phyloP scores from a whole-genome alignment of 2,329 filamentous ascomycete species.

The Amylocarpus encephaloides region DNA sequence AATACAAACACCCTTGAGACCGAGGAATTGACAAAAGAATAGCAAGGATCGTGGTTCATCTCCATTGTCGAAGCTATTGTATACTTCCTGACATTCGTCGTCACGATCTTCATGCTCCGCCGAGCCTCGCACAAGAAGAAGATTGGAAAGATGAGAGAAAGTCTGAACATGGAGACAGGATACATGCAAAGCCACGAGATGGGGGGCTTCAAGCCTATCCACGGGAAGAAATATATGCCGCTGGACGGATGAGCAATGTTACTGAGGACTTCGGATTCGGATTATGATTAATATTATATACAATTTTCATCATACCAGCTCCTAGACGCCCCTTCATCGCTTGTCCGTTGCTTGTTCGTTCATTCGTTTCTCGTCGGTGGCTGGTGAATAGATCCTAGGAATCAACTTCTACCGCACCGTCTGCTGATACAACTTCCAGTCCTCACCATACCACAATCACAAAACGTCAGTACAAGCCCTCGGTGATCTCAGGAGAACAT shows the following conservation, averaged over 20 bases:
- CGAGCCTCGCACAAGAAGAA: conserved; percentile 16
- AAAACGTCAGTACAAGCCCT: not conserved
- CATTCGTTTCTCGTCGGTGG: not conserved
- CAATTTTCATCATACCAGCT: not conserved
- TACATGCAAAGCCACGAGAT: conserved; percentile 8
- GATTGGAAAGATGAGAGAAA: conserved; percentile 12
- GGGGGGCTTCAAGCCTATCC: not conserved
- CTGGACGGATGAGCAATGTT: not conserved
- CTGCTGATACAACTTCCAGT: conserved; percentile 34
- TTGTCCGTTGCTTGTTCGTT: not conserved
- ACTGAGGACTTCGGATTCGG: too few relatives aligned
- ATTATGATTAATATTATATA: not conserved
- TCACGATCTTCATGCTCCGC: conserved; percentile 8
- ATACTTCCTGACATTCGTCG: conserved; percentile 17
- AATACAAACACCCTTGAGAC: not conserved
- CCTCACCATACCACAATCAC: conserved; percentile 32
- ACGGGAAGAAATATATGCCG: conserved; percentile 12
- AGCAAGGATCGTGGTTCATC: conserved; percentile 15
- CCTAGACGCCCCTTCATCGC: not conserved
- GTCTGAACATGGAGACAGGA: conserved; percentile 10
- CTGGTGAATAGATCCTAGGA: not conserved
- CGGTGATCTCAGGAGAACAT: too few relatives aligned
- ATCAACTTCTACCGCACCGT: conserved; percentile 19
- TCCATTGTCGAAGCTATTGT: conserved; percentile 16
- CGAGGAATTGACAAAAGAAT: not conserved